Evolutionary conservation across 495 filamentous ascomycete species (phyloP), one percentile per base, ranked within the genome.

Genomic region (Aspergillus avenaceus): DNA sequence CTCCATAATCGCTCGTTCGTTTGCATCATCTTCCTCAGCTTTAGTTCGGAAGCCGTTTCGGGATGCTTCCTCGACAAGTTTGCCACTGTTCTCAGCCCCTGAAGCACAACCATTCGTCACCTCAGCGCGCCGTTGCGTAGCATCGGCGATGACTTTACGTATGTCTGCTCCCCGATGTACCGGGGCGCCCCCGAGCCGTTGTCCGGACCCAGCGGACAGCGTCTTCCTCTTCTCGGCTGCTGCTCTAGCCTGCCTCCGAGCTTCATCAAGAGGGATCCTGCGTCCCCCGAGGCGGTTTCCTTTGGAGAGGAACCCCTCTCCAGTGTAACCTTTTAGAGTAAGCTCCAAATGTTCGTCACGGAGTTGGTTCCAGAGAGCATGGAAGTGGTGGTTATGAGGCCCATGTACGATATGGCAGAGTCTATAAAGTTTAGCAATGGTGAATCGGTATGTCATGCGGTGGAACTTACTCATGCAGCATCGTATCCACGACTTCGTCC

Each of bases 21-120:
- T 92, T 1, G 89, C 92, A 55, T 90, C 85, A 45, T 96, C 91
- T 58, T 93, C 88, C 58, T 95, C 88, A 0, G 88, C 88, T 61
- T 90, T 78, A 0, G 92, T 96, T 31, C 78, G 73, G 73, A 93
- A 90, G 0, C 90, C 88, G 56, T 85, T 86, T 38, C 72, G 67
- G 4, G 81, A 83, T 6, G 87, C 86, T 53, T 85, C 77, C 47
- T 90, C 81, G 2, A 84, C 84, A 38, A 88, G 81, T 23, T 80
- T 72, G 18, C 64, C 62, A 37, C 69, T 69, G 32, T 74, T 76
- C 9, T 77, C 76, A 16, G 77, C 84, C 19, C 82, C 82, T 40
- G 86, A 88, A 2, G 81, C 91, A 64, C 92, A 97, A 11, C 88
- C 89, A 42, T 82, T 73, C 5, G 77, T 78, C 8, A 84, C 81